A percentile compares a stretch with the other conserved stretches of the same genome.
Conservation (phyloP, 2,329 filamentous ascomycete species). For the Paecilomyces sp. region DNA sequence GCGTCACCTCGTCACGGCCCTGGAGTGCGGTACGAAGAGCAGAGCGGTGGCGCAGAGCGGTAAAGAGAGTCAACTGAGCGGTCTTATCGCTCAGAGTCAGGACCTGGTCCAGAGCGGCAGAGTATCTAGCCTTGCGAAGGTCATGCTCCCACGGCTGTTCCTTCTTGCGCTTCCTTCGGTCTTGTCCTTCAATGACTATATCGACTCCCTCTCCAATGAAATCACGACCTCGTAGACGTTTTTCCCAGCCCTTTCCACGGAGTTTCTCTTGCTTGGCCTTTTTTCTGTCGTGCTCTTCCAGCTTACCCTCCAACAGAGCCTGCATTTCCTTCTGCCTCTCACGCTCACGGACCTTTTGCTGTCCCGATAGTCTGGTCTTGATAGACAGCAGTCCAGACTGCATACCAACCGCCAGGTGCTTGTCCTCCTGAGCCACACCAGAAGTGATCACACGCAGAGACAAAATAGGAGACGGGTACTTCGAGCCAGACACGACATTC, state of each 20-base stretch:
- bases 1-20: slow-evolving; percentile 69
- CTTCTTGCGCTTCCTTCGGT: slow-evolving; percentile 56
- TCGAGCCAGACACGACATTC: slow-evolving; percentile 93
- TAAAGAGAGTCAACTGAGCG: slow-evolving; percentile 67
- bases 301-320: slow-evolving; percentile 67
- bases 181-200: slow-evolving; percentile 70
- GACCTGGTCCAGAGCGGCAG: slow-evolving; percentile 70
- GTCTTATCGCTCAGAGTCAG: slow-evolving; percentile 55
- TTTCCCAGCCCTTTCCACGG: slow-evolving; percentile 53
- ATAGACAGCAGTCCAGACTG: slow-evolving; percentile 87
- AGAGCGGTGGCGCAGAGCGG: slow-evolving; percentile 78
- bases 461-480: slow-evolving; percentile 87
- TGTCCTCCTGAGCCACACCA: slow-evolving; percentile 67
- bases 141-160: slow-evolving; percentile 73
- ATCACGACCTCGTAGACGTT: slow-evolving; percentile 62
- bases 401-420: slow-evolving; percentile 92
- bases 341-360: slow-evolving; percentile 67
- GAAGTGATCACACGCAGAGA: slow-evolving; percentile 69
- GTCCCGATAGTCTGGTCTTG: slow-evolving; percentile 76
- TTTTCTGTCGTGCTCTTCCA: slow-evolving; percentile 69
- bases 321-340: slow-evolving; percentile 81
- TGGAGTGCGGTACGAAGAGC: slow-evolving; percentile 74
- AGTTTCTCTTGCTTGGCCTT: slow-evolving; percentile 62
- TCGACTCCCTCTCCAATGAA: slow-evolving; percentile 78
- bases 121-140: slow-evolving; percentile 71